Conservation (phyloP, 352 stramenopile genomes). For the Elongisporangium undulatum region DNA sequence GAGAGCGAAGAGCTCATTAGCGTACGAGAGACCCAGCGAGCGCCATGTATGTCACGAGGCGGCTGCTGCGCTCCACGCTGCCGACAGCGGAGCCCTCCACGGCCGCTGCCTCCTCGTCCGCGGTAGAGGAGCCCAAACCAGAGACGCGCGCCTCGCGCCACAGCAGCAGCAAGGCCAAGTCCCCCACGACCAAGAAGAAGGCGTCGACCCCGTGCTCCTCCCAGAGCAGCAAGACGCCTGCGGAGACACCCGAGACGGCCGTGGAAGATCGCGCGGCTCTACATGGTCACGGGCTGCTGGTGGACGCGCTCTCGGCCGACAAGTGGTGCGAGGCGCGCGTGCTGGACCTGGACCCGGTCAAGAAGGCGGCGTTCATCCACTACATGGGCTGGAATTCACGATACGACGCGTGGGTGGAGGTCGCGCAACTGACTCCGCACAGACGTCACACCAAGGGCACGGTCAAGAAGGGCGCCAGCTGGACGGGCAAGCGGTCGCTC, state of each 20-base stretch:
- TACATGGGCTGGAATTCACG: constrained; percentile 78
- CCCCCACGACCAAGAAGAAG: constrained; percentile 20
- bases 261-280: constrained; percentile 2
- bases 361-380: constrained; percentile 47
- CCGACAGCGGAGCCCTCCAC: neutral
- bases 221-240: neutral
- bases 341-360: constrained; percentile 30
- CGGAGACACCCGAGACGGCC: neutral
- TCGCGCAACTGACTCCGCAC: constrained; percentile 43
- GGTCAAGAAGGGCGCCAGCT: constrained; percentile 32
- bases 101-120: no score
- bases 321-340: constrained; percentile 65
- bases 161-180: constrained; percentile 13
- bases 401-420: constrained; percentile 57
- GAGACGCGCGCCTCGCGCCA: constrained; percentile 5
- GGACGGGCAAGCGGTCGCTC: constrained; percentile 44
- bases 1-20: neutral
- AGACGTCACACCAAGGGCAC: constrained; percentile 33
- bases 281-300: constrained; percentile 37
- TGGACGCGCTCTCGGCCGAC: constrained; percentile 57
- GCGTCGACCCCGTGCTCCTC: neutral
- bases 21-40: neutral
- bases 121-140: constrained; percentile 8
- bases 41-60: constrained; percentile 60
- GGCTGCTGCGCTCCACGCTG: constrained; percentile 57